phyloP scores from a whole-genome alignment of 108 stramenopile genomes.

The Nannochloropsis gaditana region DNA sequence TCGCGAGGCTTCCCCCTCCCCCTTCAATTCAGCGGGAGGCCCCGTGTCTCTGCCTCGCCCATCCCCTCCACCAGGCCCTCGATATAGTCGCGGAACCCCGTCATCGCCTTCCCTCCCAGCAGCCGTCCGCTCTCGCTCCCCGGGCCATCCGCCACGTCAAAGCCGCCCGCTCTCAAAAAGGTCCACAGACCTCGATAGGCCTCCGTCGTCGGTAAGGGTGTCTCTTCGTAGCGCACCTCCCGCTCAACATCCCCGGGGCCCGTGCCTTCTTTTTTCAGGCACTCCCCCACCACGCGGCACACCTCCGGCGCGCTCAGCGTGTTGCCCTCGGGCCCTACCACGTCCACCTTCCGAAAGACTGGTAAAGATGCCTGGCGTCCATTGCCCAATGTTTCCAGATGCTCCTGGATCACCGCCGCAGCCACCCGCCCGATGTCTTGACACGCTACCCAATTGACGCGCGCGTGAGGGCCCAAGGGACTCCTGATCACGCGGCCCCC shows the following conservation, averaged over 20 bases:
- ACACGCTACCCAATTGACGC: not conserved
- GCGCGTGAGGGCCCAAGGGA: not conserved
- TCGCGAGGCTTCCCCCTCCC: no score
- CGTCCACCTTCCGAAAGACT: not conserved
- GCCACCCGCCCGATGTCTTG: not conserved
- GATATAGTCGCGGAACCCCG: not conserved
- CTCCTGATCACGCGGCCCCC: slow-evolving; percentile 1
- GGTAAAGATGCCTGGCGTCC: not conserved
- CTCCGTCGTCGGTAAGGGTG: not conserved
- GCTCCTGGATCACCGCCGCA: not conserved
- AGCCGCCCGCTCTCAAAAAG: not conserved
- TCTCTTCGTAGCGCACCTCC: not conserved
- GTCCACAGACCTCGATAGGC: not conserved
- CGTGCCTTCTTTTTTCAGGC: not conserved
- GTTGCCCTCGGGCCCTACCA: not conserved
- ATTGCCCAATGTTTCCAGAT: not conserved
- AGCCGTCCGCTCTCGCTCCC: not conserved
- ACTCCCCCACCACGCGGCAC: not conserved
- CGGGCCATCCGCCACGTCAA: not conserved
- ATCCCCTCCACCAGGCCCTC: not conserved
- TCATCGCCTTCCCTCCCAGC: not conserved
- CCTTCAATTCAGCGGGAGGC: no score
- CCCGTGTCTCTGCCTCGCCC: not conserved
- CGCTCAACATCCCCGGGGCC: not conserved
- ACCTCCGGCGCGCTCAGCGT: not conserved